Conservation (phyloP, 345 rosid species). For the Gossypium rotundifolium region DNA sequence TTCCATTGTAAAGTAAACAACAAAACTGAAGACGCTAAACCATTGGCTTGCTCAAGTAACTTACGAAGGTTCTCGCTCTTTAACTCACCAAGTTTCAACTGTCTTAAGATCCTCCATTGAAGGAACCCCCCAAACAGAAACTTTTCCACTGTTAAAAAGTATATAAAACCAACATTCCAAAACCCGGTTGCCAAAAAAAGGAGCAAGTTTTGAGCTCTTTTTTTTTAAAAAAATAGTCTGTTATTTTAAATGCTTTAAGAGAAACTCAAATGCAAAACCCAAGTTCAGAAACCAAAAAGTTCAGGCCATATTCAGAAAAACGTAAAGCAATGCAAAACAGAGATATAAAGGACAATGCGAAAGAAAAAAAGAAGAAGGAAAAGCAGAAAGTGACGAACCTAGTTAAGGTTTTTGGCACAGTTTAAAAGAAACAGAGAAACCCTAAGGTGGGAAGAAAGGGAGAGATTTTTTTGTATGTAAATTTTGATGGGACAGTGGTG, state of each 20-base stretch:
- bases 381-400: no score
- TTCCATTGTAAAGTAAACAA: slow-evolving; percentile 24
- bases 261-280: neutral
- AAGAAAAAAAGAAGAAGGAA: neutral
- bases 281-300: no score
- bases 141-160: neutral
- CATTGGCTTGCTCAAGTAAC: slow-evolving; percentile 16
- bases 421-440: neutral
- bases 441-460: neutral
- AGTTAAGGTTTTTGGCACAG: no score
- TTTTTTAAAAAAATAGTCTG: neutral
- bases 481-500: no score
- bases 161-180: neutral
- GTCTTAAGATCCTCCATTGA: neutral
- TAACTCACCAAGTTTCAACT: slow-evolving; percentile 4
- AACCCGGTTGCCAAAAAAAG: neutral
- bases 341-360: neutral
- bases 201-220: neutral
- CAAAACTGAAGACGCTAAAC: slow-evolving; percentile 23
- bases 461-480: neutral
- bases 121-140: neutral
- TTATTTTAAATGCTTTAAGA: no score
- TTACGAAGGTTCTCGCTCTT: slow-evolving; percentile 16
- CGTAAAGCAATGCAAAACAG: neutral
- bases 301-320: no score